Evolutionary conservation across 202 grass and related monocot genomes (phyloP).

Genomic region (Tripidium arundinaceum): DNA sequence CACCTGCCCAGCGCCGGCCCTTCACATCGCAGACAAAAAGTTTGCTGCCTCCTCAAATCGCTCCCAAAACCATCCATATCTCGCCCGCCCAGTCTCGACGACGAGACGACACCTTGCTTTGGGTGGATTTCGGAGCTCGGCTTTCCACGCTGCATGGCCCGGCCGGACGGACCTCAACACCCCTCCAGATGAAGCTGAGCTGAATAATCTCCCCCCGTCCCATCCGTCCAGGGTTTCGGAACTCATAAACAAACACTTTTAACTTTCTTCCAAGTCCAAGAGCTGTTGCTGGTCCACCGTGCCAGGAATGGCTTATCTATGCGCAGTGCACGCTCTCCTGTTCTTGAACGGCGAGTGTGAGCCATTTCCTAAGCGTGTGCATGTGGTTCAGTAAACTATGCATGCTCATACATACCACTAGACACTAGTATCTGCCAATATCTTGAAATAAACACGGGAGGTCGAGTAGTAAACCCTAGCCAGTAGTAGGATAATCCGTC

Average conservation of each 20-base stretch:
- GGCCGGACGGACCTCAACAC: background rate
- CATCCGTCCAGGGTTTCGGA: conserved; percentile 44
- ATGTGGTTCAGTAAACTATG: conserved; percentile 12
- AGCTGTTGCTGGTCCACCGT: background rate
- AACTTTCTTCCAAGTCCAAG: background rate
- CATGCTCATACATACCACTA: background rate
- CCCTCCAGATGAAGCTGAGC: background rate
- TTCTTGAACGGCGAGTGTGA: background rate
- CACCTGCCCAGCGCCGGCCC: background rate
- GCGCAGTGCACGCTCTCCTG: background rate
- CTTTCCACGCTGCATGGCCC: conserved; percentile 11
- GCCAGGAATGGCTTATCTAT: background rate
- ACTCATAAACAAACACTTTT: conserved; percentile 37
- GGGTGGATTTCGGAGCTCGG: background rate
- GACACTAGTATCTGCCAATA: background rate
- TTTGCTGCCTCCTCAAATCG: conserved; percentile 44
- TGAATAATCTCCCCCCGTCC: background rate
- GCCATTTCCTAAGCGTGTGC: conserved; percentile 35
- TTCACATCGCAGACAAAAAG: conserved; percentile 33
- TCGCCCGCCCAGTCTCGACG: background rate
- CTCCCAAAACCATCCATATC: conserved; percentile 27
- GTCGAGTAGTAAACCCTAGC: background rate
- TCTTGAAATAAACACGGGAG: conserved; percentile 7
- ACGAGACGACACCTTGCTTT: background rate
- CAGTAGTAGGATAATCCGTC: conserved; percentile 7